Evolutionary conservation across 352 stramenopile species (phyloP).

Genomic region (Phytophthora gonapodyides): DNA sequence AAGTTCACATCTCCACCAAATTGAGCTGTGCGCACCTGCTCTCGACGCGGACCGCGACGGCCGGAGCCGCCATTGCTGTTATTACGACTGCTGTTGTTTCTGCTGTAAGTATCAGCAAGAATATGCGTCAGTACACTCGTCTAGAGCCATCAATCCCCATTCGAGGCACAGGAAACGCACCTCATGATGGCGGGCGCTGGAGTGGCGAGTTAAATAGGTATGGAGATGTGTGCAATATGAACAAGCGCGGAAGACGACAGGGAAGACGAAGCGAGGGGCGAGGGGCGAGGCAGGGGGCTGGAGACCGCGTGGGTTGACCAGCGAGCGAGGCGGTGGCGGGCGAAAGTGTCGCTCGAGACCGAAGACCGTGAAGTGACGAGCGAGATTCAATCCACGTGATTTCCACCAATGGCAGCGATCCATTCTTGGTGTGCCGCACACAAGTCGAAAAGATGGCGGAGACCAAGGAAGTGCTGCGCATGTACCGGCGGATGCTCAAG

Average conservation of each 20-base stretch:
- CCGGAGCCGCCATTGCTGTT: conserved; percentile 32
- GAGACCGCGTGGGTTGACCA: conserved; percentile 10
- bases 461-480: conserved; percentile 62
- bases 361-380: conserved; percentile 32
- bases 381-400: conserved; percentile 24
- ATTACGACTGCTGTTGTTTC: conserved; percentile 37
- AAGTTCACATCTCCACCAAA: not conserved
- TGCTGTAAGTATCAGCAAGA: conserved; percentile 6
- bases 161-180: conserved; percentile 29
- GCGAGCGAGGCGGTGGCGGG: conserved; percentile 16
- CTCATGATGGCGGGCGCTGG: conserved; percentile 40
- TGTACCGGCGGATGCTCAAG: conserved; percentile 87
- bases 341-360: conserved; percentile 26
- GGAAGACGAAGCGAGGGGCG: conserved; percentile 5
- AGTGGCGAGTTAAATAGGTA: conserved; percentile 42
- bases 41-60: conserved; percentile 41
- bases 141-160: not conserved
- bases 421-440: conserved; percentile 15
- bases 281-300: conserved; percentile 2
- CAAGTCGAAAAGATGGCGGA: conserved; percentile 41
- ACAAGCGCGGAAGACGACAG: conserved; percentile 23
- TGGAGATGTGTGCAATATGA: conserved; percentile 31
- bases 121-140: conserved; percentile 4
- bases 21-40: conserved; percentile 32
- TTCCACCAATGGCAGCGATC: conserved; percentile 32